Evolutionary conservation across 495 filamentous ascomycete species (phyloP), one percentile per base, ranked within the genome.

Genomic region (Aspergillus mulundensis): DNA sequence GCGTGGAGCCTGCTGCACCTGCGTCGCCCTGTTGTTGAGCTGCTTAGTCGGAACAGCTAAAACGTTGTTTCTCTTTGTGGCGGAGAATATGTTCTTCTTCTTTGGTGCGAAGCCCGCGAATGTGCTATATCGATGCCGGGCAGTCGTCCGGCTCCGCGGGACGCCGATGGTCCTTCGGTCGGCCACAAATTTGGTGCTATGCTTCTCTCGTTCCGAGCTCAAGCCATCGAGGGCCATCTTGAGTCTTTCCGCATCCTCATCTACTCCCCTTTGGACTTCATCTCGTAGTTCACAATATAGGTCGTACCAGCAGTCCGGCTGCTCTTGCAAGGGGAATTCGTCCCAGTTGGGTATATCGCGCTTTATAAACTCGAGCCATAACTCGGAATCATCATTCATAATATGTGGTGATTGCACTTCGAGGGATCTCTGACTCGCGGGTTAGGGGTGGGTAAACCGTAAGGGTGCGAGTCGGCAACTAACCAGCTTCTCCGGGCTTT

Each of bases 401-500:
- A 91, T 73, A 51, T 90, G 87, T 5, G 88, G 87, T 10, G 81
- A 88, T 55, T 76, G 75, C 11, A 64, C n/a, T 68, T 91, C 87
- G 54, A 90, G 71, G 36, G 72, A 61, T 62, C 77, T 72, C 81
- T 84, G 25, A 25, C 5, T 30, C 11, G 38, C 20, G 30, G 42
- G 15, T 38, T 28, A 42, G 56, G 12, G 10, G 12, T 10, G 12
- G 32, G 12, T 15, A 14, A 10, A 11, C 21, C 48, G 36, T 25
- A 50, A 23, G 5, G 5, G 18, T 28, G 14, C n/a, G 54, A 4
- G 21, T 38, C 19, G 32, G 6, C 25, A 40, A 65, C 74, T 62
- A 68, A 84, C 82, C 43, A 91, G 79, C 63, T 88, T 86, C 59
- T 78, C 68, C 1, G 88, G 85, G 60, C 82, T 84, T 41, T 84